phyloP scores from a whole-genome alignment of 805 yeast species.

The Yamadazyma kitorensis region DNA sequence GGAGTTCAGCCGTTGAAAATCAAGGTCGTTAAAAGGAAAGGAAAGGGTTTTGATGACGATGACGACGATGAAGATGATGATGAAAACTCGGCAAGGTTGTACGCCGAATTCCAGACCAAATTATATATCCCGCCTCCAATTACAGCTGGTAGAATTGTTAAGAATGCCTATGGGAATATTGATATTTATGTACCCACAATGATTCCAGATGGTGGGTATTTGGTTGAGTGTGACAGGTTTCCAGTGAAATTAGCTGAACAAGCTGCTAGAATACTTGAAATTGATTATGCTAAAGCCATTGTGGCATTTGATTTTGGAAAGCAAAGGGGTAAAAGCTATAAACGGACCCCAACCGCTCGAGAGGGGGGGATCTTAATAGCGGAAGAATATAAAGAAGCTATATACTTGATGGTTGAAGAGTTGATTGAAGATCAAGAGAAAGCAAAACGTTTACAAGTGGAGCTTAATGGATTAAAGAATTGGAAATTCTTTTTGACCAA shows the following conservation, averaged over 20 bases:
- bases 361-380: conserved; percentile 78
- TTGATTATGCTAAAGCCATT: conserved; percentile 86
- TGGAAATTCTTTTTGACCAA: conserved; percentile 56
- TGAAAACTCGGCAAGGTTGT: conserved; percentile 58
- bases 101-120: conserved; percentile 78
- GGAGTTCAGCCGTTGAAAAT: conserved; percentile 67
- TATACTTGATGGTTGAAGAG: conserved; percentile 47
- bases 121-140: conserved; percentile 64
- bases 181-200: conserved; percentile 75
- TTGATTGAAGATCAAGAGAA: conserved; percentile 49
- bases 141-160: conserved; percentile 64
- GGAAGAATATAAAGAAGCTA: conserved; percentile 56
- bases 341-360: conserved; percentile 54
- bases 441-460: conserved; percentile 40
- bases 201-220: conserved; percentile 79
- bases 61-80: conserved; percentile 40
- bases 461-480: conserved; percentile 47
- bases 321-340: conserved; percentile 19
- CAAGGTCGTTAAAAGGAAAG: conserved; percentile 17
- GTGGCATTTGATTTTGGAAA: conserved; percentile 76
- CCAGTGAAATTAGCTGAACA: conserved; percentile 51
- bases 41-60: conserved; percentile 18
- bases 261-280: conserved; percentile 68
- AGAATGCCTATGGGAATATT: conserved; percentile 78
- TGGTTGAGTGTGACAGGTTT: conserved; percentile 34